Evolutionary conservation across 768 basidiomycete species (phyloP).

Genomic region (Infundibulicybe gibba): DNA sequence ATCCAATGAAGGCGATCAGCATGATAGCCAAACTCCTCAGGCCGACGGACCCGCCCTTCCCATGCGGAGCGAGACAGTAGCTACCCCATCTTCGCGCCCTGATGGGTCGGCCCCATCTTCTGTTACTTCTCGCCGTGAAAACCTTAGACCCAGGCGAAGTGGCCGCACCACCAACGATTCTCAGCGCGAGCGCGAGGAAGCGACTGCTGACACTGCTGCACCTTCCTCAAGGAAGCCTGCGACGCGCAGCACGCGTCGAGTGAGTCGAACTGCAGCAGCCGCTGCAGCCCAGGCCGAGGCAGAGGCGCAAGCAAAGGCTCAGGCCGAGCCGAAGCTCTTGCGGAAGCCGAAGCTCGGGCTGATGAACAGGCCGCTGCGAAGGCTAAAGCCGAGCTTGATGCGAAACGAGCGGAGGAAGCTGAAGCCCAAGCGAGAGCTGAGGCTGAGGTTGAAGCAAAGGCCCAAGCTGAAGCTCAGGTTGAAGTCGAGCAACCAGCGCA

Average conservation of each 20-base stretch:
- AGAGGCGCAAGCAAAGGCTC: background rate
- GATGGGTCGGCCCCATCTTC: background rate
- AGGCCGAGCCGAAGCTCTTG: background rate
- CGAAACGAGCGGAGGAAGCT: conserved; percentile 5
- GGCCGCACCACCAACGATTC: background rate
- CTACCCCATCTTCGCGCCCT: background rate
- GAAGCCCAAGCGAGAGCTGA: conserved; percentile 1
- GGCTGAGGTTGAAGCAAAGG: background rate
- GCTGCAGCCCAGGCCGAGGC: conserved; percentile 7
- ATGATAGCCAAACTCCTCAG: conserved; percentile 1
- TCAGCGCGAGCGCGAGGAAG: background rate
- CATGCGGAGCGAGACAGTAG: background rate
- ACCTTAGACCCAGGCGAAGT: conserved; percentile 8
- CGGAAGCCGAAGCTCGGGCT: background rate
- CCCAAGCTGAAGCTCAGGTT: background rate
- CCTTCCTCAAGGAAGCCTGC: conserved; percentile 1
- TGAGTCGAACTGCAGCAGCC: conserved; percentile 4
- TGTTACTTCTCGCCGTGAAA: conserved; percentile 6
- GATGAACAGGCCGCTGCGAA: conserved; percentile 4
- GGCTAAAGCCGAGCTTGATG: conserved; percentile 9
- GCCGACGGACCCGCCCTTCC: background rate
- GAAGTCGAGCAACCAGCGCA: background rate
- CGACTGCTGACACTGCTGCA: background rate
- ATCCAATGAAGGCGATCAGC: conserved; percentile 1
- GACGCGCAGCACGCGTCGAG: conserved; percentile 8